Evolutionary conservation across 2,329 filamentous ascomycete species (phyloP), one percentile per base, ranked within the genome.

Genomic region (Penicillium sp.): DNA sequence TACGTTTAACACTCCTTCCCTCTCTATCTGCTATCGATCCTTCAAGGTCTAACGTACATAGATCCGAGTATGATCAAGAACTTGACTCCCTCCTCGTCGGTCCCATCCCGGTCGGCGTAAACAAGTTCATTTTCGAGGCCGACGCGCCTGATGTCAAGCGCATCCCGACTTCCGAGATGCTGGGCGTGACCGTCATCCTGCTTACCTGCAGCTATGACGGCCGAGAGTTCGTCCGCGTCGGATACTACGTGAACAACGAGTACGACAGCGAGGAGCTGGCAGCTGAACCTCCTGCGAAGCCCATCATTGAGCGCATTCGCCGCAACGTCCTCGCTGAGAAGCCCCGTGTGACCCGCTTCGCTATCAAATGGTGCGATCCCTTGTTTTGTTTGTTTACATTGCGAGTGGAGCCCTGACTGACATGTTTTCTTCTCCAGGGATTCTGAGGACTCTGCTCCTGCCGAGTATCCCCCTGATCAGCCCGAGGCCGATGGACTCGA

Each of bases 191-290:
- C 3, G 93, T 99, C 64, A 90, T 99, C 63, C 86, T 99, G 48
- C 81, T 99, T 59, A 95, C 90, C 50, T 97, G 93, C 75, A 88
- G 89, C 71, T 99, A 99, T 75, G 93, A 99, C 65, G 87, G 88
- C 46, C 84, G 93, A 66, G 93, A 99, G 72, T 99, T 99, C 64
- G 90, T 99, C 33, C 90, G 93, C 59, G 92, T 99, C 35, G 93
- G 93, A 55, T 99, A 99, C 81, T 99, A 99, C 63, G 93, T 99
- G 65, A 99, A 97, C 80, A 99, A 99, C 65, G 95, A 99, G 72
- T 99, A 99, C 72, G 89, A 95, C 62, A 87, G 88, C 22, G 89
- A 95, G 64, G 89, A 95, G 70, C 80, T 99, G 56, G 87, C 83
- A 62, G 84, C 86, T 40, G 91, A 97, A 63, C 93, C 93, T 9